A percentile compares a stretch with the other conserved stretches of the same genome.
phyloP scores from a whole-genome alignment of 2,329 filamentous ascomycete species.

The Colletotrichum falcatum region DNA sequence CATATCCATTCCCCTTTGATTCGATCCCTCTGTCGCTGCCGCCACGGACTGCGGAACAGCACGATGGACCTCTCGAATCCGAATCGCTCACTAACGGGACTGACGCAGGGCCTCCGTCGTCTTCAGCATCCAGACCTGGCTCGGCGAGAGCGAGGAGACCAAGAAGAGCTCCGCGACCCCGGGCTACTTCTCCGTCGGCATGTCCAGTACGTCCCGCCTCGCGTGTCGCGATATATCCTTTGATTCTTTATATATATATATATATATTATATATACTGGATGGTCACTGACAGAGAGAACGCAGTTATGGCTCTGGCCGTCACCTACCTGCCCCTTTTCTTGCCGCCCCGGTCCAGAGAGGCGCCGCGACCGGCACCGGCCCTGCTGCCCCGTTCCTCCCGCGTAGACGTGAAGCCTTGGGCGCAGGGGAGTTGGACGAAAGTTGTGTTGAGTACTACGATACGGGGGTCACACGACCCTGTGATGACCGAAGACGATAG shows the following conservation, averaged over 20 bases:
- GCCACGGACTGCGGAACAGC: neutral
- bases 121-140: slow-evolving; percentile 81
- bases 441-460: neutral
- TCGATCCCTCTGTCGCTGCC: neutral
- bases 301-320: slow-evolving; percentile 70
- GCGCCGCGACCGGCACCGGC: slow-evolving; percentile 49
- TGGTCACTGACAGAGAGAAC: slow-evolving; percentile 5
- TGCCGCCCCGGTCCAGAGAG: slow-evolving; percentile 53
- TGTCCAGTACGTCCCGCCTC: slow-evolving; percentile 73
- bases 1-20: neutral
- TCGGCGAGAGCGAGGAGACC: slow-evolving; percentile 77
- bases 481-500: neutral
- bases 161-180: slow-evolving; percentile 76
- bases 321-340: slow-evolving; percentile 64
- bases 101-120: slow-evolving; percentile 75
- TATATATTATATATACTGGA: no score
- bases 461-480: neutral
- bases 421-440: no score
- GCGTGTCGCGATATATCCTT: neutral
- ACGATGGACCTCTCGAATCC: no score
- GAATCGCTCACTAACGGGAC: slow-evolving; percentile 17
- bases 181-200: slow-evolving; percentile 77
- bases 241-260: neutral
- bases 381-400: slow-evolving; percentile 46
- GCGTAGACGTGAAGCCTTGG: slow-evolving; percentile 37